Evolutionary conservation across 169 alveolate species (phyloP), one percentile per base, ranked within the genome.

Genomic region (Eimeria tenella): DNA sequence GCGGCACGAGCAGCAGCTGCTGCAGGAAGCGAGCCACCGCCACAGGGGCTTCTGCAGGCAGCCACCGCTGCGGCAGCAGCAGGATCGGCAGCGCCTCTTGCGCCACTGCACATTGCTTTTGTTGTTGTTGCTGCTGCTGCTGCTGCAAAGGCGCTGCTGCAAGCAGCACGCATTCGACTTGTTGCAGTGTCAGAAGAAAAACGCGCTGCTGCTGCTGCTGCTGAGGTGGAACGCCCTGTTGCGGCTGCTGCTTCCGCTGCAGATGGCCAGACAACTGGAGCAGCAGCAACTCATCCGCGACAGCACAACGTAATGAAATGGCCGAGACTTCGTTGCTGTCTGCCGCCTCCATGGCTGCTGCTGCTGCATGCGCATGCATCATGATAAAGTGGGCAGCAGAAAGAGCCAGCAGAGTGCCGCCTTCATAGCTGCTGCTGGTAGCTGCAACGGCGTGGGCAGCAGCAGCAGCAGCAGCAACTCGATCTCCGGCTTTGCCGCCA

Each of bases 21-120:
- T 13, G 86, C 86, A 77, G 31, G 52, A 53, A 77, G 52, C 60
- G 86, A 8, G 86, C 60, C 15, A 77, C 68, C 7, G 52, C n/a
- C 7, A 52, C 68, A 77, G 31, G 86, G 5, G 86, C 68, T 5
- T 77, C 86, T 4, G 86, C 49, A 42, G 86, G 19, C 68, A 77
- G 86, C 86, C 86, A 77, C 11, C 86, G 86, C 68, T 77, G 86
- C 6, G 86, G 86, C 50, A 77, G 86, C 86, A 77, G n/a, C 5
- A 77, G 68, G 49, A 53, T 42, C 50, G 86, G 86, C 21, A 77
- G 23, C 65, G 86, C 19, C 68, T 11, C 55, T 31, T 77, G 11
- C 6, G 68, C 58, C 13, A 55, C 82, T 11, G 82, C 82, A 31
- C 58, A 52, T 31, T 10, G 19, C 11, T 15, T 2, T 13, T 52